Base-by-base conservation (phyloP, 2,329 filamentous ascomycete species). In the Verticillium alfalfae region DNA sequence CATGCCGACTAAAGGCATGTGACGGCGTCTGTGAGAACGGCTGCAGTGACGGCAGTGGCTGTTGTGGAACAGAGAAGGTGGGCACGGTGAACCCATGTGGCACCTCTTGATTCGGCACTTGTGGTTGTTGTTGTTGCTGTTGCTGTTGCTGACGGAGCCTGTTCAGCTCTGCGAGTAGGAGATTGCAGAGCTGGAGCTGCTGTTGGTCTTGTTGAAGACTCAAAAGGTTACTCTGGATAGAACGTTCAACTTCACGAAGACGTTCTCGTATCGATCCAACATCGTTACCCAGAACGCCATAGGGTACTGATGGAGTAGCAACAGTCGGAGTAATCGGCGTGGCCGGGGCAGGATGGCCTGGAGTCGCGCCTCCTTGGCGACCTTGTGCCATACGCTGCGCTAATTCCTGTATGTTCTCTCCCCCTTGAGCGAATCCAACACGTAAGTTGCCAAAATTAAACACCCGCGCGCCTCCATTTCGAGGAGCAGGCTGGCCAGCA, bases 381-480 rank as follows among this genome's bases (percentile, higher is more conserved):
- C 76, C 78, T 22, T 80, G 68, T 34, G 84, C 85, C 67, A 91
- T 79, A 63, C 85, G 85, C 63, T 88, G 85, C 5, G 85, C 87
- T 66, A 92, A 78, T 65, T 91, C 88, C 61, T 87, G 83, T 38
- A 91, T 81, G 62, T 91, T 85, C 22, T 82, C 78, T 73, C 75
- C 88, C 72, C 74, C 89, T 79, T 91, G 88, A n/a, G 88, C 91
- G 67, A 94, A 91, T 0, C 89, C 91, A 26, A 95, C 78, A 34
- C 90, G 81, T 37, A 95, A 78, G 2, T 91, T 91, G 0, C 91
- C 91, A 56, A 95, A 76, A 67, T 91, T 89, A 68, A 89, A 88
- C 61, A 91, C 81, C 52, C 87, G 81, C 64, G 87, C 82, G 58
- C 83, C 79, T 13, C 70, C 73, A 54, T 56, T 65, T 9, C 65